phyloP scores from a whole-genome alignment of 192 early-diverging fungal species.

The Backusella parvicylindrica region DNA sequence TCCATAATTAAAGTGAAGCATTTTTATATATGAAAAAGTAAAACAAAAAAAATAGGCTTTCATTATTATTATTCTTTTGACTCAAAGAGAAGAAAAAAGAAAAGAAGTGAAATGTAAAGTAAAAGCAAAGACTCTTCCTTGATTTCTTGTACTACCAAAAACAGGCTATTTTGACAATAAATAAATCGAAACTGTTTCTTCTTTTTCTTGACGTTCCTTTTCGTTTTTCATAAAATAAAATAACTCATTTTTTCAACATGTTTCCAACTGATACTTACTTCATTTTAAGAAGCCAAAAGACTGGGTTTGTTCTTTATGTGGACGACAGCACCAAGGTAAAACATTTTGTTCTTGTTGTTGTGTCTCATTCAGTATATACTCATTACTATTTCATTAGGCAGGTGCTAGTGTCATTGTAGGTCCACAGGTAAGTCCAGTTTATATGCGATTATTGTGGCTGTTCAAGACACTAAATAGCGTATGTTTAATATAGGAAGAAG shows the following conservation, averaged over 20 bases:
- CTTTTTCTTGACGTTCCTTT: neutral
- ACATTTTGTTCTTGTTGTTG: neutral
- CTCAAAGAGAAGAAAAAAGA: too few relatives aligned
- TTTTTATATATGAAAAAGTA: too few relatives aligned
- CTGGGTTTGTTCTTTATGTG: constrained; percentile 13
- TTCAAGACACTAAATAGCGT: neutral
- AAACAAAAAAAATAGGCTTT: too few relatives aligned
- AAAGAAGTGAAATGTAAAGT: neutral
- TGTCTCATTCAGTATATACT: too few relatives aligned
- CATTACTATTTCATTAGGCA: neutral
- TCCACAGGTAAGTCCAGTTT: constrained; percentile 12
- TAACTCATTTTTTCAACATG: neutral
- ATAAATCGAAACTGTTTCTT: neutral
- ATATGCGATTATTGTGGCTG: neutral
- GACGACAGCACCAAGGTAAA: neutral
- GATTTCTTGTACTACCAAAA: neutral
- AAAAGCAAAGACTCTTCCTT: neutral
- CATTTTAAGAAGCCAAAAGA: constrained; percentile 11
- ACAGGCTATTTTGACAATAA: neutral
- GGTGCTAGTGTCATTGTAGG: constrained; percentile 9
- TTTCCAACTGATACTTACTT: constrained; percentile 9
- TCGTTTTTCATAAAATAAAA: neutral
- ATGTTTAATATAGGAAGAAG: neutral
- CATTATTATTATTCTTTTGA: too few relatives aligned
- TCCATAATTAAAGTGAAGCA: too few relatives aligned